Conservation (phyloP, 306 rosid species). For the Rosa chinensis region DNA sequence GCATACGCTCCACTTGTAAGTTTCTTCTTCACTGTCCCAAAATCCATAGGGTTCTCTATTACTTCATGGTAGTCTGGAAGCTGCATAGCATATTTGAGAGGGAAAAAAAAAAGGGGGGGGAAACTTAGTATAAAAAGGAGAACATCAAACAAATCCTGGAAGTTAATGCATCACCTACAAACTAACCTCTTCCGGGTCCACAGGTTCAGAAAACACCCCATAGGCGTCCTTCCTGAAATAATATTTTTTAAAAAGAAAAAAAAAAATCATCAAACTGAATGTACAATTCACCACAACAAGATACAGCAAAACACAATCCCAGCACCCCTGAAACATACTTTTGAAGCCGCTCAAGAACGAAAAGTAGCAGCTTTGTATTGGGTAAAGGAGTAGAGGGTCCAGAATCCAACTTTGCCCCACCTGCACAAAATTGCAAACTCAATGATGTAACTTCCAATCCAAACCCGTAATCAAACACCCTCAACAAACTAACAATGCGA, state of each 20-base stretch:
- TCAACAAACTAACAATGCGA: slow-evolving; percentile 6
- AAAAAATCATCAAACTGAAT: slow-evolving; percentile 24
- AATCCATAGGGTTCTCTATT: slow-evolving; percentile 67
- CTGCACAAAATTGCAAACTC: slow-evolving; percentile 35
- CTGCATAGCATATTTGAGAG: slow-evolving; percentile 25
- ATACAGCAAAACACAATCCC: slow-evolving; percentile 27
- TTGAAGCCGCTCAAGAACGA: slow-evolving; percentile 69
- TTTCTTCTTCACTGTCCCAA: slow-evolving; percentile 60
- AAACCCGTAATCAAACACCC: background rate
- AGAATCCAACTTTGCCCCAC: slow-evolving; percentile 39
- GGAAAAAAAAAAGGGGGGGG: background rate
- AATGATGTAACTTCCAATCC: slow-evolving; percentile 12
- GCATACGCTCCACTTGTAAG: slow-evolving; percentile 45
- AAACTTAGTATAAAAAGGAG: slow-evolving; percentile 1
- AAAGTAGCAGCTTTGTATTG: slow-evolving; percentile 55
- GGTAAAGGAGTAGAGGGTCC: slow-evolving; percentile 67
- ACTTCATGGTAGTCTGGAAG: slow-evolving; percentile 73
- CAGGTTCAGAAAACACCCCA: slow-evolving; percentile 68
- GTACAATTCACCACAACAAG: slow-evolving; percentile 30
- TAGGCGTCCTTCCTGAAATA: slow-evolving; percentile 66
- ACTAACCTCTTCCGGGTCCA: slow-evolving; percentile 71
- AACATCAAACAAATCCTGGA: slow-evolving; percentile 16
- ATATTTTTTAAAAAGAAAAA: background rate
- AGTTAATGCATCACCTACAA: slow-evolving; percentile 27
- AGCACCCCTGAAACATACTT: slow-evolving; percentile 44